phyloP scores from a whole-genome alignment of 805 yeast species.

The Nakazawaea populi region DNA sequence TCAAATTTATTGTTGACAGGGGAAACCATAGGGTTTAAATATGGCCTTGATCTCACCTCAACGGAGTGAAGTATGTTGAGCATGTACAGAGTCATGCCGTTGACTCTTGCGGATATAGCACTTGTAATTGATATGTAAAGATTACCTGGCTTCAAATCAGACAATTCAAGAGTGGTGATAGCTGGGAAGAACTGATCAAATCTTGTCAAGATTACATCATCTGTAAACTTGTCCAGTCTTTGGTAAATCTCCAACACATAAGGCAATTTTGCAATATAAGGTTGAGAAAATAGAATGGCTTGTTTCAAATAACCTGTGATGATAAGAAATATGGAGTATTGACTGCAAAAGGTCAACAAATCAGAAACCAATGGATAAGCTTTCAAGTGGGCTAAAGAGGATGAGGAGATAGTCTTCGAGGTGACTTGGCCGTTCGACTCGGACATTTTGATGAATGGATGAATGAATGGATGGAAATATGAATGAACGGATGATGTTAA shows the following conservation, averaged over 20 bases:
- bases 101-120: neutral
- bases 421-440: neutral
- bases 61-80: constrained; percentile 1
- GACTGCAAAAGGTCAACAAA: constrained; percentile 12
- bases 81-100: neutral
- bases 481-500: no score
- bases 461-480: no score
- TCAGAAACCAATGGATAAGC: constrained; percentile 26
- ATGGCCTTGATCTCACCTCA: constrained; percentile 12
- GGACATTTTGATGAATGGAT: neutral
- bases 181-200: constrained; percentile 26
- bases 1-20: constrained; percentile 25
- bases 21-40: constrained; percentile 20
- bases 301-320: constrained; percentile 15
- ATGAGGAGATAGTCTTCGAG: neutral
- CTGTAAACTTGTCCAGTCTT: constrained; percentile 19
- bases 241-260: constrained; percentile 16
- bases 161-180: constrained; percentile 18
- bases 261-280: constrained; percentile 15
- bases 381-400: constrained; percentile 18
- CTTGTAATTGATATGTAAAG: neutral
- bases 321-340: constrained; percentile 14
- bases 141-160: neutral
- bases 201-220: constrained; percentile 16
- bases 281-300: constrained; percentile 8